phyloP scores from a whole-genome alignment of 2,329 filamentous ascomycete species.

The Hysterium pulicare region DNA sequence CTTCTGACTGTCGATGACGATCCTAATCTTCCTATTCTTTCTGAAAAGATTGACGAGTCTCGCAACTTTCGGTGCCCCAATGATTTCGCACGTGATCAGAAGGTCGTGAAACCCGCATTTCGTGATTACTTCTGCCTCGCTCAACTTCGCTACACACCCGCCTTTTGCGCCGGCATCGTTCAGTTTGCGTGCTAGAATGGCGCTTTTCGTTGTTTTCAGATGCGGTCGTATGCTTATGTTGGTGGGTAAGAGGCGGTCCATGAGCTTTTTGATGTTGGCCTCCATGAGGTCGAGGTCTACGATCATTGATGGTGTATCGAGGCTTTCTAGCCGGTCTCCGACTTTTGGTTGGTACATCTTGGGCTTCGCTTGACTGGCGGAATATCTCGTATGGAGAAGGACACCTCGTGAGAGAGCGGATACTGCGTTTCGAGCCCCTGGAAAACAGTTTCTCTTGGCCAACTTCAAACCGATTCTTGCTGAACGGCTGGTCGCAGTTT shows the following conservation, averaged over 20 bases:
- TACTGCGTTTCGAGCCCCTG: too few relatives aligned
- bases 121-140: conserved; percentile 40
- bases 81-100: conserved; percentile 52
- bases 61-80: conserved; percentile 46
- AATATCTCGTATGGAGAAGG: too few relatives aligned
- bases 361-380: too few relatives aligned
- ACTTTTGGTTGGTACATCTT: conserved; percentile 41
- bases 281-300: conserved; percentile 54
- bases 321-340: conserved; percentile 42
- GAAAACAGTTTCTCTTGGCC: too few relatives aligned
- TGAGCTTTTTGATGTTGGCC: conserved; percentile 48
- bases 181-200: conserved; percentile 44
- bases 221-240: conserved; percentile 49
- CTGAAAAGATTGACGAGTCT: conserved; percentile 45
- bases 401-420: too few relatives aligned
- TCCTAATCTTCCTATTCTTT: conserved; percentile 39
- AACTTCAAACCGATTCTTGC: too few relatives aligned
- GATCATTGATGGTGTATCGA: conserved; percentile 57
- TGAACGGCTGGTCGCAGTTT: too few relatives aligned
- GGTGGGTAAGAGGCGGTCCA: conserved; percentile 45
- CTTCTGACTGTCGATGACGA: conserved; percentile 48
- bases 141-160: conserved; percentile 52
- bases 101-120: conserved; percentile 48
- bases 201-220: conserved; percentile 54
- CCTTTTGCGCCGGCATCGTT: conserved; percentile 48